Evolutionary conservation across 441 rosid species (phyloP), one percentile per base, ranked within the genome.

Genomic region (Populus hybrid): DNA sequence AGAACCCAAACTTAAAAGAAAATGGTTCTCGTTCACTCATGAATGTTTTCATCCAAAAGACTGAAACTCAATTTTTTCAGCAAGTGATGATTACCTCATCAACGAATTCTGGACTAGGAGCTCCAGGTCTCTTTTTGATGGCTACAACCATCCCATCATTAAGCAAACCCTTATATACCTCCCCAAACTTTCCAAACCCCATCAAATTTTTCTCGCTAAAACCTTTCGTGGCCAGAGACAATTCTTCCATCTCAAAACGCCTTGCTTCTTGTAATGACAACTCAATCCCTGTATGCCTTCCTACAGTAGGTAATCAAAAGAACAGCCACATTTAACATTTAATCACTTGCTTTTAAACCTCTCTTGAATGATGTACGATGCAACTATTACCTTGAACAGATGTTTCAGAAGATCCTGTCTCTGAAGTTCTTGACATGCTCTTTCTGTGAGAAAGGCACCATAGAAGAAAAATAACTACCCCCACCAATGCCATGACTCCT

Each of bases 141-240:
- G 87, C 94, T 32, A 89, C 90, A 42, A 87, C 75, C 63, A 83
- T 86, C 75, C 99, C 98, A 70, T 88, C 87, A 24, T 80, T 78
- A 70, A 90, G 84, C 81, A 87, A 77, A 64, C 97, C 97, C 77
- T 83, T 88, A 50, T 85, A 93, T 2, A 88, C 87, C 28, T 79
- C 81, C 72, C 97, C 90, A 61, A 89, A 89, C 46, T 90, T 89
- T 75, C 97, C 97, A 10, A 64, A 64, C 74, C 92, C 94, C 42
- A 92, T 87, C 80, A 86, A 78, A 81, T 84, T 87, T 42, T 76
- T 81, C 70, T 86, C 88, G 12, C 84, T 72, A 28, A 90, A 89
- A 76, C 81, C 80, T 73, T 87, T 87, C 8, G 97, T 90, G 18
- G 93, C 92, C 74, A 72, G 83, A 64, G 81, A 86, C 79, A 92